Conservation (phyloP, 306 rosid species). For the Begonia masoniana region DNA sequence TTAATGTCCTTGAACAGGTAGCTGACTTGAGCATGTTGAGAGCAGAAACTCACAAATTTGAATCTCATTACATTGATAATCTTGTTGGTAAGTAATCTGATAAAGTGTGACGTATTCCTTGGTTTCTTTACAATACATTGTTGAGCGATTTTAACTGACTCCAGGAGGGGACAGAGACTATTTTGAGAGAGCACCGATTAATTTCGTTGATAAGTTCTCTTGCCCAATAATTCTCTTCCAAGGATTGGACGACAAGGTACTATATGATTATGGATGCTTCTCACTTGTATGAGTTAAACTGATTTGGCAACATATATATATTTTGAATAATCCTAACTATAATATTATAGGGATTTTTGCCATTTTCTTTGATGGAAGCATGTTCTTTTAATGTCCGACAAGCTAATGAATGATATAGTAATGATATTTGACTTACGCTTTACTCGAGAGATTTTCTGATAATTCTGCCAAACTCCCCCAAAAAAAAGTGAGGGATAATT, state of each 20-base stretch:
- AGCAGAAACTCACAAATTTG: slow-evolving; percentile 81
- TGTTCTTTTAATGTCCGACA: too few species aligned
- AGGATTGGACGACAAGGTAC: slow-evolving; percentile 91
- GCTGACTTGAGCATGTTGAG: slow-evolving; percentile 62
- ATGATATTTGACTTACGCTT: too few species aligned
- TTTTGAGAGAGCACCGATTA: slow-evolving; percentile 72
- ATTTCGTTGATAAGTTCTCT: slow-evolving; percentile 63
- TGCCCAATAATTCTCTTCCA: slow-evolving; percentile 85
- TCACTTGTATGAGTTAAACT: too few species aligned
- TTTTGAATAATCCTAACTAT: too few species aligned
- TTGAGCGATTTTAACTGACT: slow-evolving; percentile 15
- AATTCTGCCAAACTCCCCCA: too few species aligned
- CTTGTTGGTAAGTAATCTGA: slow-evolving; percentile 54
- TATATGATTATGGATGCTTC: too few species aligned
- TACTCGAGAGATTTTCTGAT: too few species aligned
- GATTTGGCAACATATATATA: too few species aligned
- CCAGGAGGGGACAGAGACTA: slow-evolving; percentile 58
- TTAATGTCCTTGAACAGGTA: slow-evolving; percentile 34
- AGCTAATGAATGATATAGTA: too few species aligned
- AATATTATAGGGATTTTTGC: too few species aligned
- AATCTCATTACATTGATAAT: slow-evolving; percentile 62
- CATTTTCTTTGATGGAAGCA: too few species aligned
- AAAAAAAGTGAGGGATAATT: too few species aligned
- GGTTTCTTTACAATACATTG: background rate
- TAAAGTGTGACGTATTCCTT: background rate